These are phyloP conservation scores for Paecilomyces dactylethromorphus DNA, from an alignment of 2,329 filamentous ascomycete genomes.

Conservation along the genomic window DNA sequence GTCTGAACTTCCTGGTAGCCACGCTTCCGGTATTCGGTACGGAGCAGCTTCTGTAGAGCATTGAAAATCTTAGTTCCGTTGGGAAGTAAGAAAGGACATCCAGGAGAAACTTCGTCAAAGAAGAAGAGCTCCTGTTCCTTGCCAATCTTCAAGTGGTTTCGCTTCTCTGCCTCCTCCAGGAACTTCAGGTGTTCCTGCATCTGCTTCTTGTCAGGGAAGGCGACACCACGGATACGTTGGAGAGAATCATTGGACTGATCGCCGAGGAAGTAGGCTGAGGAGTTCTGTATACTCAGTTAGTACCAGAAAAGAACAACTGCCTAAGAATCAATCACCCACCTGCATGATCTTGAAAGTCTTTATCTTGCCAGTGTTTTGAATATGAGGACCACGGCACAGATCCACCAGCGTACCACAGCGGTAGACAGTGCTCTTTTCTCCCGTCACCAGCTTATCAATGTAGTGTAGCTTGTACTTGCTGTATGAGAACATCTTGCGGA, in stretches of 20 bases:
- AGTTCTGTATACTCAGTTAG: conserved; percentile 47
- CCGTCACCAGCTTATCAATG: conserved; percentile 90
- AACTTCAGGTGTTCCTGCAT: conserved; percentile 92
- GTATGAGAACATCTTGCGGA: conserved; percentile 94
- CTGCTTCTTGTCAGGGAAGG: conserved; percentile 93
- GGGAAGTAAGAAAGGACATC: conserved; percentile 85
- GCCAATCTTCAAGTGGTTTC: conserved; percentile 89
- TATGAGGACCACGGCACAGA: conserved; percentile 89
- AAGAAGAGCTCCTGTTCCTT: conserved; percentile 97
- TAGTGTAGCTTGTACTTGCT: conserved; percentile 99
- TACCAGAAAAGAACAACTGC: neutral
- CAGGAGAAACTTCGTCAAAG: conserved; percentile 90
- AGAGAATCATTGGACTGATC: conserved; percentile 91
- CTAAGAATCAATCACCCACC: conserved; percentile 25
- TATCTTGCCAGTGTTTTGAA: conserved; percentile 86
- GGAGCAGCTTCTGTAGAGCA: conserved; percentile 71
- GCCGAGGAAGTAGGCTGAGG: conserved; percentile 85
- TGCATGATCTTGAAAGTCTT: conserved; percentile 94
- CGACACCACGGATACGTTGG: conserved; percentile 93
- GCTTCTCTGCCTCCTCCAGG: conserved; percentile 94
- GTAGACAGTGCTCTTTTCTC: conserved; percentile 89
- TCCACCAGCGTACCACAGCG: conserved; percentile 90
- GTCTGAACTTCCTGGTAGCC: conserved; percentile 93
- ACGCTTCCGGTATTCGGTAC: conserved; percentile 83
- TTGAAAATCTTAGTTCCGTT: conserved; percentile 94